Base-by-base conservation (phyloP, 495 filamentous ascomycete genomes). In the Tuber melanosporum region DNA sequence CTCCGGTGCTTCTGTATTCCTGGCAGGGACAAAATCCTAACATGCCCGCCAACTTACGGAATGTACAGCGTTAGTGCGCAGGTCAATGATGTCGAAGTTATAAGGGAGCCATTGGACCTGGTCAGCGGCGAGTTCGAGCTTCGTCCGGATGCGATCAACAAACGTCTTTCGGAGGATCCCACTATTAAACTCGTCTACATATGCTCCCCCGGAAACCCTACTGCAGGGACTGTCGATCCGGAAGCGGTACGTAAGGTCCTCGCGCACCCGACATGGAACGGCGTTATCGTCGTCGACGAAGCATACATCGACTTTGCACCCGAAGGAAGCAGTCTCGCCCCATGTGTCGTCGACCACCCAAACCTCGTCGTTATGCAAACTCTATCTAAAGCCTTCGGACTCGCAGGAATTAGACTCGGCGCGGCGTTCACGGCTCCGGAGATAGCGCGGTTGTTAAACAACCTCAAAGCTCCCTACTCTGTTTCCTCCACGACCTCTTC, bases 321-420 rank as follows among this genome's bases (percentile, higher is more conserved):
- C 0, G 89, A 92, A 62, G 91, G 90, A 36, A 89, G 91, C 46
- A 93, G 90, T 83, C 87, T 98, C 26, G 95, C 95, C n/a, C 92
- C 97, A 83, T 97, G 92, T 93, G 95, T 95, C 14, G 87, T 86
- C 22, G 94, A 96, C 81, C 96, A 91, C 90, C 94, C 95, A n/a
- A 99, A 98, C 83, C 87, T 99, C 17, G 94, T 97, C 36, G 94
- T 99, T 49, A 95, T 98, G 94, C 95, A 99, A 86, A 98, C 95
- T 1, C 86, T 98, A 19, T 94, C 92, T 82, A 99, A 99, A 85
- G 95, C 93, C 0, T 99, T 99, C 82, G 95, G 95, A 2, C 88
- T 99, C 75, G 95, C 95, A 3, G 95, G 95, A 22, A 97, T 98
- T 81, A 88, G 95, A 44, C 85, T 94, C 1, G 92, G 92, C 32